Conservation (phyloP, 352 stramenopile genomes). For the Blastocystis sp. region DNA sequence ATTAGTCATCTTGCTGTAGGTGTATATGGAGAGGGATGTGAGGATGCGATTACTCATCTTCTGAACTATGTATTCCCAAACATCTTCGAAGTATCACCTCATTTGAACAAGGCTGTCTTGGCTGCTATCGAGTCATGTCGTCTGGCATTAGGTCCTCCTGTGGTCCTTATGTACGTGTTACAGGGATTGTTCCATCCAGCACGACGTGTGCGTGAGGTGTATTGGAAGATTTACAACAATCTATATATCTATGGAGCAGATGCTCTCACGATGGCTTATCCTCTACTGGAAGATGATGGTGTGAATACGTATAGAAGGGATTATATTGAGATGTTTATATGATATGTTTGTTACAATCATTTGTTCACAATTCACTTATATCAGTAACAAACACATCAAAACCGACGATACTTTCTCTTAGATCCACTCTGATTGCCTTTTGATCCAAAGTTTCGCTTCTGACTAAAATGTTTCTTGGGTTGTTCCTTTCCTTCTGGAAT, state of each 20-base stretch:
- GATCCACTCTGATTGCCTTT: background rate
- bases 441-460: background rate
- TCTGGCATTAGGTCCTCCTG: slow-evolving; percentile 85
- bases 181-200: slow-evolving; percentile 96
- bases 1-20: slow-evolving; percentile 94
- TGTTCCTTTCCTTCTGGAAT: background rate
- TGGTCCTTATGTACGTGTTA: slow-evolving; percentile 91
- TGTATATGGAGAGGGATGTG: slow-evolving; percentile 87
- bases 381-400: slow-evolving; percentile 50
- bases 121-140: slow-evolving; percentile 93
- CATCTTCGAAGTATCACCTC: slow-evolving; percentile 94
- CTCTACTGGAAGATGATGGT: slow-evolving; percentile 83
- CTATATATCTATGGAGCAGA: slow-evolving; percentile 97
- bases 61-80: slow-evolving; percentile 99
- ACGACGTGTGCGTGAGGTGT: slow-evolving; percentile 91
- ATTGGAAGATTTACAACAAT: slow-evolving; percentile 99
- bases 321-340: slow-evolving; percentile 63
- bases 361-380: background rate
- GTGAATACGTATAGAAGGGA: slow-evolving; percentile 55
- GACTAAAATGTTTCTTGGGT: background rate
- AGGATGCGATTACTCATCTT: slow-evolving; percentile 92
- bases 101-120: slow-evolving; percentile 96
- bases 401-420: slow-evolving; percentile 26
- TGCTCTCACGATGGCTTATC: slow-evolving; percentile 90
- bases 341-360: slow-evolving; percentile 29